Percentiles rank a stretch among this genome's conserved stretches.
phyloP scores from a whole-genome alignment of 2,329 filamentous ascomycete genomes.

The Aspergillus quadrilineatus region DNA sequence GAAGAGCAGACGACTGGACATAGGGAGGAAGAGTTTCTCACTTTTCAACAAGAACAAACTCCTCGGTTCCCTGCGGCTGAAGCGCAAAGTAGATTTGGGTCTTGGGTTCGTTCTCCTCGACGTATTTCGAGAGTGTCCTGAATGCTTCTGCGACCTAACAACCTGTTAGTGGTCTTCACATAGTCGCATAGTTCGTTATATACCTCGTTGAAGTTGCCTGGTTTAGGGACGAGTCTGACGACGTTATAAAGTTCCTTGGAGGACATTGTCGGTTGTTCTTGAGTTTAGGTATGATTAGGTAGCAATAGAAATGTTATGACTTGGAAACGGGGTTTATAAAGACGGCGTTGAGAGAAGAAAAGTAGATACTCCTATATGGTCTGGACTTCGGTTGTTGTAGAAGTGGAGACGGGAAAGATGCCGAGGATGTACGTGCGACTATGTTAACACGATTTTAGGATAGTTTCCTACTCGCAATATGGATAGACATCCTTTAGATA shows the following conservation, averaged over 20 bases:
- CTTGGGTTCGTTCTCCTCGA: constrained; percentile 20
- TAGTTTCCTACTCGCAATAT: not conserved
- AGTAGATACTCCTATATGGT: not conserved
- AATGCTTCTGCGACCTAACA: constrained; percentile 16
- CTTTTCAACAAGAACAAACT: constrained; percentile 24
- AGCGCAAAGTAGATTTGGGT: constrained; percentile 24
- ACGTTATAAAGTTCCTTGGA: constrained; percentile 20
- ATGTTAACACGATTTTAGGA: not conserved
- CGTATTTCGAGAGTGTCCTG: constrained; percentile 18
- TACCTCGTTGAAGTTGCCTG: constrained; percentile 22
- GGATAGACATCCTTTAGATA: not conserved
- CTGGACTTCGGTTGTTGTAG: constrained; percentile 4
- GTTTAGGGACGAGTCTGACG: constrained; percentile 23
- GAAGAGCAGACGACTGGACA: not conserved
- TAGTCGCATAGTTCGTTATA: not conserved
- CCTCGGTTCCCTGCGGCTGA: constrained; percentile 17
- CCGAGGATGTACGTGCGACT: constrained; percentile 8
- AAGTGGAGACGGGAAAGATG: constrained; percentile 11
- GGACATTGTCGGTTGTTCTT: constrained; percentile 7
- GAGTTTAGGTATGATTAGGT: not conserved
- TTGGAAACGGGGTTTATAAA: not conserved
- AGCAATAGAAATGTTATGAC: not conserved
- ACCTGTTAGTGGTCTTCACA: not conserved
- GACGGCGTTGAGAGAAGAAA: not conserved
- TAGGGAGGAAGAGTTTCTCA: constrained; percentile 4